Conservation (phyloP, 768 basidiomycete species). For the Gautieria morchelliformis region DNA sequence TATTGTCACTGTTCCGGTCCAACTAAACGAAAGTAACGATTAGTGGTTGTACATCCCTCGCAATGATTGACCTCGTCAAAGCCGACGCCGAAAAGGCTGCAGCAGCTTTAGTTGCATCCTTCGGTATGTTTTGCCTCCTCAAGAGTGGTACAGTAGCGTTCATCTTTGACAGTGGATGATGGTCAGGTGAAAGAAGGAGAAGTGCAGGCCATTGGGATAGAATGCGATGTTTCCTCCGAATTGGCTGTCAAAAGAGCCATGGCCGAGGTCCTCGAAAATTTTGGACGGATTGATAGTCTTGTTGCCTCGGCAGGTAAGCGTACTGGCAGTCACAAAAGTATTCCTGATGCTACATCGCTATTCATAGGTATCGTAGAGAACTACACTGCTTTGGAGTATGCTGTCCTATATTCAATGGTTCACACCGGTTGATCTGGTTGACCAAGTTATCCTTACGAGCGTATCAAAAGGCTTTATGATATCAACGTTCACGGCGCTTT, state of each 20-base stretch:
- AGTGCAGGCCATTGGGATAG: conserved; percentile 63
- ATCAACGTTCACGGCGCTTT: conserved; percentile 93
- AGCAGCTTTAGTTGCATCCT: conserved; percentile 52
- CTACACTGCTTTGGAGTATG: conserved; percentile 76
- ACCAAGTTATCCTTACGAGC: conserved; percentile 73
- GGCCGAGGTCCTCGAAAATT: conserved; percentile 47
- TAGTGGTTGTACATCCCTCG: conserved; percentile 75
- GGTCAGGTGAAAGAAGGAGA: conserved; percentile 46
- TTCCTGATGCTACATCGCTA: not conserved
- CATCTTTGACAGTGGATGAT: conserved; percentile 33
- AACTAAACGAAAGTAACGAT: not conserved
- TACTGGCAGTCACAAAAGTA: no score
- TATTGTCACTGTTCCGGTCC: not conserved
- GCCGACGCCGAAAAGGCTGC: conserved; percentile 61
- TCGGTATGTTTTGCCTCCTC: conserved; percentile 25
- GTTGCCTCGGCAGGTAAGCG: conserved; percentile 78
- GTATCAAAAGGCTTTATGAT: conserved; percentile 75
- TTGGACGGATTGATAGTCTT: conserved; percentile 69
- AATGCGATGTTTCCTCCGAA: conserved; percentile 86
- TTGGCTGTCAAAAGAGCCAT: conserved; percentile 67
- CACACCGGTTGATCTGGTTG: not conserved
- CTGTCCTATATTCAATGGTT: conserved; percentile 8
- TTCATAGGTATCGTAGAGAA: conserved; percentile 74
- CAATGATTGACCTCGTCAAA: conserved; percentile 72
- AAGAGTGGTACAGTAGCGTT: conserved; percentile 14